These are phyloP conservation scores for Fusarium lateritium DNA, from an alignment of 2,329 filamentous ascomycete genomes.

Conservation along the genomic window DNA sequence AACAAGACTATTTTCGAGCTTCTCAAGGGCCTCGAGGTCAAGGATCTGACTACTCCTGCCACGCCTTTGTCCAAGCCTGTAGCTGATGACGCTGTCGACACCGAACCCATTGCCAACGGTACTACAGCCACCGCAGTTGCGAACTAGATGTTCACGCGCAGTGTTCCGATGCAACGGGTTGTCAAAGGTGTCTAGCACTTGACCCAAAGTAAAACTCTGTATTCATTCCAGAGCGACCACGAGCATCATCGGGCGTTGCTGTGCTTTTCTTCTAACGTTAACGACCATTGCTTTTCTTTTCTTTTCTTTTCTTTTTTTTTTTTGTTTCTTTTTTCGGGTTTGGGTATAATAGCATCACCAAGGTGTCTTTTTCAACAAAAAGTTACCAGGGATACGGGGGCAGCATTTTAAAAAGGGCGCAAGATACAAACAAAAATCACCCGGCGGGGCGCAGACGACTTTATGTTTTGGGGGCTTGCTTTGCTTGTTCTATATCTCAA, in stretches of 20 bases:
- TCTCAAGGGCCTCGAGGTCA: constrained; percentile 83
- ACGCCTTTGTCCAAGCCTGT: constrained; percentile 47
- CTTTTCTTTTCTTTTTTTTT: constrained; percentile 5
- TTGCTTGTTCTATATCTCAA: constrained; percentile 58
- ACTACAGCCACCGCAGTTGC: constrained; percentile 18
- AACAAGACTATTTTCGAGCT: constrained; percentile 85
- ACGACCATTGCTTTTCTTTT: constrained; percentile 23
- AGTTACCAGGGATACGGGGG: constrained; percentile 54
- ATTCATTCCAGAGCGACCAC: constrained; percentile 28
- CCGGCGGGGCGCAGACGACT: constrained; percentile 51
- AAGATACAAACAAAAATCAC: constrained; percentile 45
- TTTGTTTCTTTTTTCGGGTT: constrained; percentile 28
- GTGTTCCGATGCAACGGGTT: neutral
- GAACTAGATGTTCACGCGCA: constrained; percentile 32
- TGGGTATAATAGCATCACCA: constrained; percentile 49
- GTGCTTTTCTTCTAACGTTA: constrained; percentile 35
- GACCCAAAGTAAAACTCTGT: constrained; percentile 15
- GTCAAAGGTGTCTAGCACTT: constrained; percentile 15
- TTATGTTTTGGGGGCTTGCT: constrained; percentile 51
- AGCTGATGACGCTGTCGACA: constrained; percentile 29
- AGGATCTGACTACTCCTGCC: constrained; percentile 68
- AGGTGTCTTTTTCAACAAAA: constrained; percentile 61
- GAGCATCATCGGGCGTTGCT: constrained; percentile 36
- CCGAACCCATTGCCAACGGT: constrained; percentile 31
- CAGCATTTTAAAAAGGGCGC: constrained; percentile 48